Base-by-base conservation (phyloP, 2,329 filamentous ascomycete genomes). In the Nigrospora sphaerica region DNA sequence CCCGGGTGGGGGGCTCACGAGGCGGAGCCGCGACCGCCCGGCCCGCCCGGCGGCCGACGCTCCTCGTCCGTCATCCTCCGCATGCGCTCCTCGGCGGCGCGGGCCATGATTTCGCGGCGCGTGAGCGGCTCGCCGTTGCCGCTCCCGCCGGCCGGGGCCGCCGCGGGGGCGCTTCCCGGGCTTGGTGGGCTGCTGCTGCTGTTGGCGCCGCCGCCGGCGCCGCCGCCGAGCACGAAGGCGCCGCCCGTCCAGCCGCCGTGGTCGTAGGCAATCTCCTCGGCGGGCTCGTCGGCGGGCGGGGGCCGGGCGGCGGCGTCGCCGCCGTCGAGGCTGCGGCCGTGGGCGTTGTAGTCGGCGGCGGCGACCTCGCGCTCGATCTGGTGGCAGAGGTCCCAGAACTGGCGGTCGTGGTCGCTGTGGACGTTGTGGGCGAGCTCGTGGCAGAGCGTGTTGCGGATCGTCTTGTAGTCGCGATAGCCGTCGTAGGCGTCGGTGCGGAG, bases 351-450 rank as follows among this genome's bases (percentile, higher is more conserved):
- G 69, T 96, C 90, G 14, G 79, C 86, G 42, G 70, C 72, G 47
- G 86, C 84, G 3, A 96, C 92, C 71, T 96, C 92, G 43, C 77
- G 75, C 72, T 97, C 91, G 58, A 96, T 95, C 70, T 85, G 77
- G 55, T 83, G 83, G 54, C 88, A 95, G 57, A 98, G 65, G 45
- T 89, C 80, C 92, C 93, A 97, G 60, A 98, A 98, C 40, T 86
- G 71, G 16, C 81, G 73, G 65, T 97, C 90, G 64, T 98, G 93
- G 0, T 86, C 81, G 0, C 86, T 75, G 67, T 86, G 85, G 11
- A 95, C 88, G 57, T 95, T 96, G 66, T 98, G 93, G 54, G 91
- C 85, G 16, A 98, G 74, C 70, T 98, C 93, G 68, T 98, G 93
- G 61, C 92, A 97, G 12, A 98, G 73, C 39, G 93, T 97, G 56